Percentiles rank a stretch among this genome's conserved stretches.
These are phyloP conservation scores for Solanum megistacrolobum DNA, from an alignment of 257 asterid species.

Conservation along the genomic window DNA sequence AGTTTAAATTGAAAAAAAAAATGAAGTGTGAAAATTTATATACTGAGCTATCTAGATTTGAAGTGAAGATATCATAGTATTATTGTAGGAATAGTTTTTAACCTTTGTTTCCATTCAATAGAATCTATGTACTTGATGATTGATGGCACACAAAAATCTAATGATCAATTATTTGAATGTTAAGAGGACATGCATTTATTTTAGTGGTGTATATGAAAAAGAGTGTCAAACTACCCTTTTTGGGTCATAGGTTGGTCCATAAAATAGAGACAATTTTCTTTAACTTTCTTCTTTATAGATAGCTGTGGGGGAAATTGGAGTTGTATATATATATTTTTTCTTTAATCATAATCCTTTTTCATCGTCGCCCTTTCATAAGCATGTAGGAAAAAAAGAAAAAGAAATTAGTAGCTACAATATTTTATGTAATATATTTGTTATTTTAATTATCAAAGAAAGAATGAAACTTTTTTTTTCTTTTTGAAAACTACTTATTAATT, in stretches of 20 bases:
- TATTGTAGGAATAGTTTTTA: not conserved
- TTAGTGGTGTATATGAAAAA: not conserved
- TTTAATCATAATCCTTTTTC: not conserved
- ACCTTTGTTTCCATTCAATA: not conserved
- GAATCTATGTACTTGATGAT: not conserved
- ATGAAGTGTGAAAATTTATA: not conserved
- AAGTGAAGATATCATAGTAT: not conserved
- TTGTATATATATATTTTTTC: not conserved
- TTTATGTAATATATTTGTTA: not conserved
- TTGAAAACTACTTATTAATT: not conserved
- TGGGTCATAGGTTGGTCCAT: not conserved
- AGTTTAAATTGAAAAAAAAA: not conserved
- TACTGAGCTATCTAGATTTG: not conserved
- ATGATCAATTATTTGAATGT: not conserved
- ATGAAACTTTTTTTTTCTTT: not conserved
- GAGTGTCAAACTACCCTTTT: not conserved
- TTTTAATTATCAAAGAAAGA: not conserved
- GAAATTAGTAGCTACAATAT: not conserved
- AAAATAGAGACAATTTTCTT: not conserved
- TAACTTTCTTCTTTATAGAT: not conserved
- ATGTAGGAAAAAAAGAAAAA: not conserved
- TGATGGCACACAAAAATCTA: not conserved
- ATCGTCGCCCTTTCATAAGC: not conserved
- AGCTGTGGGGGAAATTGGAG: not conserved
- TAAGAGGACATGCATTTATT: not conserved